phyloP scores from a whole-genome alignment of 1,284 basidiomycete species.

The Malassezia equina region DNA sequence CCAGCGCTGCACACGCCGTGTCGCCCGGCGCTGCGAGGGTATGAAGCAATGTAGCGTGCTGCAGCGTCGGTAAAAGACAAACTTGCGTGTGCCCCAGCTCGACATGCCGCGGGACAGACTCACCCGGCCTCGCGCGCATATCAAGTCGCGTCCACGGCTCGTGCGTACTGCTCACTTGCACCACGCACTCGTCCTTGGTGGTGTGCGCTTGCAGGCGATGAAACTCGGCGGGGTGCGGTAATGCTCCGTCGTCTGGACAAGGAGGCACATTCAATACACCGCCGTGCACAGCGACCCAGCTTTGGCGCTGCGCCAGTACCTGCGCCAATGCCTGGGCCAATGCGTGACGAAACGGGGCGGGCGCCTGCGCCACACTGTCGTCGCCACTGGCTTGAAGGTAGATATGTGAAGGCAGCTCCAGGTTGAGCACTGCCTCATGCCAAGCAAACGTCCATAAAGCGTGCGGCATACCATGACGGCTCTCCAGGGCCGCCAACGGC shows the following conservation, averaged over 20 bases:
- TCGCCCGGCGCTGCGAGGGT: not conserved
- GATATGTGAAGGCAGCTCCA: not conserved
- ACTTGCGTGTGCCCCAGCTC: not conserved
- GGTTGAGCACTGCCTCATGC: not conserved
- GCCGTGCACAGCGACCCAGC: not conserved
- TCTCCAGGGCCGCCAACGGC: not conserved
- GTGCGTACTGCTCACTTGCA: not conserved
- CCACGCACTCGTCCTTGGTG: not conserved
- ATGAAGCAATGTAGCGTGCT: not conserved
- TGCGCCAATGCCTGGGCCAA: not conserved
- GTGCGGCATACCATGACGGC: not conserved
- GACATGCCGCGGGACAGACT: not conserved
- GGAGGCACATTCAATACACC: not conserved
- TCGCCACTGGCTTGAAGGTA: not conserved
- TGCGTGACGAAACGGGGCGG: not conserved
- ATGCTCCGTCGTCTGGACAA: not conserved
- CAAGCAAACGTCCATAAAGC: not conserved
- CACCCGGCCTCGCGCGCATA: not conserved
- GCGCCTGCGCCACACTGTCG: not conserved
- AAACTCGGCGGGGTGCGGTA: not conserved
- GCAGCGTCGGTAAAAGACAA: conserved; percentile 4
- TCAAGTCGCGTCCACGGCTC: conserved; percentile 7
- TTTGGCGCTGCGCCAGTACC: not conserved
- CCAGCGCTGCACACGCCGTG: not conserved
- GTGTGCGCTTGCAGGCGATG: not conserved